A percentile compares a stretch with the other conserved stretches of the same genome.
Evolutionary conservation across 345 rosid species (phyloP).

Genomic region (Lepidium africanum): DNA sequence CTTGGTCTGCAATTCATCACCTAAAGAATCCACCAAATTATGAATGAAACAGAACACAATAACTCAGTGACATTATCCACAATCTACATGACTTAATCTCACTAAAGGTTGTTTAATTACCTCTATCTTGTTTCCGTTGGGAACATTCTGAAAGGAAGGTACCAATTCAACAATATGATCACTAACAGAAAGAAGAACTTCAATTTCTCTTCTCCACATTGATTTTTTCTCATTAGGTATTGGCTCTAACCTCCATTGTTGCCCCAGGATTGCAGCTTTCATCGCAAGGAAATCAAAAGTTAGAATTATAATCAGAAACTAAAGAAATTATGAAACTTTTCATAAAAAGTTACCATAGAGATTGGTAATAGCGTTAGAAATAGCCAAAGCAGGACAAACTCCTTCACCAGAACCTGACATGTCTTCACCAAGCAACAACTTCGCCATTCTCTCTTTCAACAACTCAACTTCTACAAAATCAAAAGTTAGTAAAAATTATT

Average conservation of each 20-base stretch:
- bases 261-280: constrained; percentile 79
- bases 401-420: constrained; percentile 99
- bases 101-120: constrained; percentile 27
- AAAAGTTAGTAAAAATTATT: neutral
- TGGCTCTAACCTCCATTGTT: constrained; percentile 93
- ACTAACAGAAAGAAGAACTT: constrained; percentile 74
- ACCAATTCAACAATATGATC: constrained; percentile 88
- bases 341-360: constrained; percentile 51
- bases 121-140: constrained; percentile 91
- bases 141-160: constrained; percentile 79
- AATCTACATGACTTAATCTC: neutral
- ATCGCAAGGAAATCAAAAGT: neutral
- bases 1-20: constrained; percentile 96
- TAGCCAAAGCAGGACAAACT: constrained; percentile 80
- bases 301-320: neutral
- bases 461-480: constrained; percentile 51
- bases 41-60: neutral
- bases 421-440: constrained; percentile 95
- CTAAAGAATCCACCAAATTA: constrained; percentile 28
- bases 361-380: constrained; percentile 93
- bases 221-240: constrained; percentile 63
- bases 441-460: constrained; percentile 97
- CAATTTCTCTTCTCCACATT: constrained; percentile 98
- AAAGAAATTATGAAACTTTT: neutral
- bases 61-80: neutral